phyloP scores from a whole-genome alignment of 2,329 filamentous ascomycete genomes.

The Calonectria montana region DNA sequence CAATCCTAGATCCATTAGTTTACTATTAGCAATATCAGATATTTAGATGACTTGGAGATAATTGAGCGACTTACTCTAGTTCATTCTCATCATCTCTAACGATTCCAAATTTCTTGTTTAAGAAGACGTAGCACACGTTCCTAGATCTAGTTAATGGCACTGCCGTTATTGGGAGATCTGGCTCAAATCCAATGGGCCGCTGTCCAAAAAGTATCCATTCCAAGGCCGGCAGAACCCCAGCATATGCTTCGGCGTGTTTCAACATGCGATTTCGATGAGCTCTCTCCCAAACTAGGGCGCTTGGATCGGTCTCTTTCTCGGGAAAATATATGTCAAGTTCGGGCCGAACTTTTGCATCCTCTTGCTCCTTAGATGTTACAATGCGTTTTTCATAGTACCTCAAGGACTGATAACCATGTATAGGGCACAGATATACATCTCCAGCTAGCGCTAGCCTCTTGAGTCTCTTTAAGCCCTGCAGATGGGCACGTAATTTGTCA shows the following conservation, averaged over 20 bases:
- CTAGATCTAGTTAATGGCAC: background rate
- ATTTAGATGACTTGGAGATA: no score
- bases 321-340: background rate
- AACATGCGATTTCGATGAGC: constrained; percentile 35
- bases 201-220: constrained; percentile 12
- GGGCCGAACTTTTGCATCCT: constrained; percentile 4
- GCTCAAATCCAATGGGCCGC: background rate
- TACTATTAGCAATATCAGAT: no score
- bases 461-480: constrained; percentile 12
- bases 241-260: constrained; percentile 23
- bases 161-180: background rate
- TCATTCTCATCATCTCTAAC: no score
- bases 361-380: background rate
- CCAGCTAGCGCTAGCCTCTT: constrained; percentile 12
- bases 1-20: no score
- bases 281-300: constrained; percentile 13
- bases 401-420: background rate
- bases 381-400: background rate
- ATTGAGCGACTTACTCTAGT: no score
- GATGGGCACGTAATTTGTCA: background rate
- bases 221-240: constrained; percentile 15
- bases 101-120: background rate
- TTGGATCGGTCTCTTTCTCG: background rate
- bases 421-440: constrained; percentile 16
- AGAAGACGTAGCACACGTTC: background rate